Conservation (phyloP, 192 early-diverging fungal species). For the Entomortierella parvispora region DNA sequence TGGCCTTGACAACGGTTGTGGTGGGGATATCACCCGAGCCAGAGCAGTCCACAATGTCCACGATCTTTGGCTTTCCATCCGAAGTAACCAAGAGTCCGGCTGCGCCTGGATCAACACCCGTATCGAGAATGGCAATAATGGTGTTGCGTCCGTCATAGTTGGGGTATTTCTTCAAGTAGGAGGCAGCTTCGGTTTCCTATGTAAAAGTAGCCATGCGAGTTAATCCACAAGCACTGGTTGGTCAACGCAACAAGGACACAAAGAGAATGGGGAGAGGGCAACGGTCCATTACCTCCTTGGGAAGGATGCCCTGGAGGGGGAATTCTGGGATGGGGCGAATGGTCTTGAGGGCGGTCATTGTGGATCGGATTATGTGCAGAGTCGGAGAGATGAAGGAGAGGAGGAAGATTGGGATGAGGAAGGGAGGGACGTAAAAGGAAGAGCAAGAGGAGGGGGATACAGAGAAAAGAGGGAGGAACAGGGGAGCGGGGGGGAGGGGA, state of each 20-base stretch:
- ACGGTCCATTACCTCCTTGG: slow-evolving; percentile 58
- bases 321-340: slow-evolving; percentile 55
- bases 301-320: slow-evolving; percentile 55
- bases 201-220: neutral
- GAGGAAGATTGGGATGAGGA: neutral
- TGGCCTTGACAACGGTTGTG: slow-evolving; percentile 65
- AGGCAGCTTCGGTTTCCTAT: slow-evolving; percentile 83
- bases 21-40: slow-evolving; percentile 83
- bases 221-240: neutral
- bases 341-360: slow-evolving; percentile 54
- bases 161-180: slow-evolving; percentile 84
- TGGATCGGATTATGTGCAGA: slow-evolving; percentile 3
- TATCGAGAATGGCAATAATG: slow-evolving; percentile 92
- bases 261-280: neutral
- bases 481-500: neutral
- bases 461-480: neutral
- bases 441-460: neutral
- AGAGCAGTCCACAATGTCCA: slow-evolving; percentile 96
- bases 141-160: slow-evolving; percentile 90
- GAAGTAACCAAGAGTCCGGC: slow-evolving; percentile 87
- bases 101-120: slow-evolving; percentile 94
- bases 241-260: neutral
- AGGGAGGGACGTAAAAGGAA: slow-evolving; percentile 2
- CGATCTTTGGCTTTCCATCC: slow-evolving; percentile 90
- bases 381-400: slow-evolving; percentile 7